Evolutionary conservation across 148 eudicot species (phyloP).

Genomic region (Cornus florida): DNA sequence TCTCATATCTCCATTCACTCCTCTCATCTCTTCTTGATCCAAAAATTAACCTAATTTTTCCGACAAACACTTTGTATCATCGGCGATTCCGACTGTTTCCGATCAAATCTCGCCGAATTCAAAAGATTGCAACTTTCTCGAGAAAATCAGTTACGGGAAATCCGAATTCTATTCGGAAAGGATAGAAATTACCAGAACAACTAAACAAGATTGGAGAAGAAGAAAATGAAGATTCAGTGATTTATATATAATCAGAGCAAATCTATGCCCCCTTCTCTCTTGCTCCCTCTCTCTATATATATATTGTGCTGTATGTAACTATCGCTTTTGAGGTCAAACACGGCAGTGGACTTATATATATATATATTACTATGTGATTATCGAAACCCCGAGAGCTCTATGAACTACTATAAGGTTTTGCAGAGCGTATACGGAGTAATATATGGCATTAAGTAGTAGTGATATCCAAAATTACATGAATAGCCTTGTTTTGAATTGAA

Average conservation of each 20-base stretch:
- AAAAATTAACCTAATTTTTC: conserved; percentile 11
- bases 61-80: neutral
- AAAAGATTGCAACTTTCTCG: neutral
- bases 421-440: neutral
- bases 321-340: conserved; percentile 67
- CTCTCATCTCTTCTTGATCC: neutral
- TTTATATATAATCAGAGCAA: neutral
- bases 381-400: neutral
- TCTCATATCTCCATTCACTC: conserved; percentile 37
- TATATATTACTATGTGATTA: neutral
- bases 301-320: conserved; percentile 13
- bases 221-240: conserved; percentile 1
- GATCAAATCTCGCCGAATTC: conserved; percentile 7
- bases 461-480: neutral
- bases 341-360: conserved; percentile 63
- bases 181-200: neutral
- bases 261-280: neutral
- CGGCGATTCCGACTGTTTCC: neutral
- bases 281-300: neutral
- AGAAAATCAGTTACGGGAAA: neutral
- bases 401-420: neutral
- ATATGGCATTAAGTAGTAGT: neutral
- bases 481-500: conserved; percentile 4
- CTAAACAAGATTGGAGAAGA: conserved; percentile 5
- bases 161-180: neutral